Percentiles rank a stretch among this genome's conserved stretches.
Evolutionary conservation across 169 alveolate species (phyloP).

Genomic region (Plasmodium cynomolgi): DNA sequence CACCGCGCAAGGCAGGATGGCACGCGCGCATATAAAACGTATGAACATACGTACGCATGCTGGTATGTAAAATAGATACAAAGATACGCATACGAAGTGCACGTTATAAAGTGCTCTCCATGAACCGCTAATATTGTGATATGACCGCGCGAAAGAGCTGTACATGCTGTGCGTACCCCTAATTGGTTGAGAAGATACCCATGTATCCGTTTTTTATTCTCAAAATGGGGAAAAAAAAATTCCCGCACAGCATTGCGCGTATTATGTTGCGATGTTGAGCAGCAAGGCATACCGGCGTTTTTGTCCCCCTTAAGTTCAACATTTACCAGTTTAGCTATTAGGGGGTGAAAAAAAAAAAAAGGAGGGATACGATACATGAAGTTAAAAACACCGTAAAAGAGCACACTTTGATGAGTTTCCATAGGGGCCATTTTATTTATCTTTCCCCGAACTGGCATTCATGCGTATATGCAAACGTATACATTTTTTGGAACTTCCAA

Average conservation of each 20-base stretch:
- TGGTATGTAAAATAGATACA: neutral
- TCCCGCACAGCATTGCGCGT: neutral
- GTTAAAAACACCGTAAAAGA: neutral
- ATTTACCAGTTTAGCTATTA: neutral
- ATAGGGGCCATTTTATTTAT: neutral
- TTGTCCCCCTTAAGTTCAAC: neutral
- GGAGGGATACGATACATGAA: neutral
- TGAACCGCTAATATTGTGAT: neutral
- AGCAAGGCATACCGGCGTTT: neutral
- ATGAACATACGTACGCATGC: neutral
- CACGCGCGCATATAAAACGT: neutral
- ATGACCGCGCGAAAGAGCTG: neutral
- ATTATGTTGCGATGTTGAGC: neutral
- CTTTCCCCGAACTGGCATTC: neutral
- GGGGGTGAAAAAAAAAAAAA: neutral
- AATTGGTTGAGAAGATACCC: neutral
- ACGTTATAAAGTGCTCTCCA: neutral
- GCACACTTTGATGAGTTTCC: neutral
- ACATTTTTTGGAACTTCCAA: neutral
- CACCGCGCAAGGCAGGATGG: neutral
- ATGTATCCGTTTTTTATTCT: neutral
- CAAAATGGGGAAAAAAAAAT: neutral
- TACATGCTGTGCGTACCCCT: neutral
- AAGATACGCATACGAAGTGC: neutral
- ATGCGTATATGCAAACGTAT: neutral